Conservation (phyloP, 768 basidiomycete species). For the Agaricus bisporus region DNA sequence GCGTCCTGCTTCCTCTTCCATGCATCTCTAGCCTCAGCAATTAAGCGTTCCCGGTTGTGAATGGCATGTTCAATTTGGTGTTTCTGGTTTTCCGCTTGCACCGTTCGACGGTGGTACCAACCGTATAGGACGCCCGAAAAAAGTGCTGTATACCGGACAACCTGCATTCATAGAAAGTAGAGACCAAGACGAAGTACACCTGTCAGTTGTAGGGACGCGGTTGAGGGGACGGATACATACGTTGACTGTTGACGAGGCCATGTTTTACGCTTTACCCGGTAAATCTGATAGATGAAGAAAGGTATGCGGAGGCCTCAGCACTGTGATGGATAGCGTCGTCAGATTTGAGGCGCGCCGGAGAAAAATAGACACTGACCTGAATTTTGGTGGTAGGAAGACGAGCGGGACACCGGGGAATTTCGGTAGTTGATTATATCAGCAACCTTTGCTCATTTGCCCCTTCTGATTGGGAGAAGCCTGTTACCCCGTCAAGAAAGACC, state of each 20-base stretch:
- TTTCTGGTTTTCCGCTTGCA: slow-evolving; percentile 76
- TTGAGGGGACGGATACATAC: slow-evolving; percentile 34
- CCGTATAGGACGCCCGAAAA: slow-evolving; percentile 85
- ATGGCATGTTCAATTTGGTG: slow-evolving; percentile 69
- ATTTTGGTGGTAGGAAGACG: slow-evolving; percentile 25
- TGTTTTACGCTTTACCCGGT: slow-evolving; percentile 29
- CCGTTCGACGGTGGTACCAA: slow-evolving; percentile 83
- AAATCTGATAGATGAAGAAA: slow-evolving; percentile 21
- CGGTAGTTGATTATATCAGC: slow-evolving; percentile 37
- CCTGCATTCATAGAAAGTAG: slow-evolving; percentile 39
- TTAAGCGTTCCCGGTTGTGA: slow-evolving; percentile 68
- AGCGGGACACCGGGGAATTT: slow-evolving; percentile 33
- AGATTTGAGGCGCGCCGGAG: not conserved
- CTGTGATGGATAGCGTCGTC: not conserved
- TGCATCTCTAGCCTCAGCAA: slow-evolving; percentile 84
- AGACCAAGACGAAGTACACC: not conserved
- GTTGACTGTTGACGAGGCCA: slow-evolving; percentile 75
- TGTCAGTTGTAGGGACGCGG: slow-evolving; percentile 8
- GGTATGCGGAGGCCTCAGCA: slow-evolving; percentile 20
- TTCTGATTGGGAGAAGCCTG: not conserved
- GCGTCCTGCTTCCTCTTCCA: slow-evolving; percentile 76
- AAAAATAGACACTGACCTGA: slow-evolving; percentile 21
- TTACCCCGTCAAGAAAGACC: no score
- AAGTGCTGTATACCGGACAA: slow-evolving; percentile 91
- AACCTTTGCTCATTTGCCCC: not conserved